Conservation (phyloP, 176 grass and related monocot genomes). For the Triticum aestivum region IWGSC_CS_RefSeq_v2.1 NC_057799.1:154506752-154507251, state of each 20-base stretch:
- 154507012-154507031: conserved; percentile 99
- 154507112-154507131: conserved; percentile 17
- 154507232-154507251: conserved; percentile 3
- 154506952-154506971: conserved; percentile 99
- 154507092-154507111: conserved; percentile 87
- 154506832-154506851: conserved; percentile 94
- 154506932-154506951: conserved; percentile 99
- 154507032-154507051: conserved; percentile 97
- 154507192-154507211: not conserved
- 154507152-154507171: not conserved
- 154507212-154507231: not conserved
- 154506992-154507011: conserved; percentile 99
- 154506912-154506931: conserved; percentile 32
- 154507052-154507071: conserved; percentile 94
- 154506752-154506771: conserved; percentile 87
- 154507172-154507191: not conserved
- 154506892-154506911: conserved; percentile 11
- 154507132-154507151: not conserved
- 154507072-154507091: conserved; percentile 91
- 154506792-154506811: conserved; percentile 97
- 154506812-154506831: conserved; percentile 98
- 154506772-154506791: conserved; percentile 98
- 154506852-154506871: conserved; percentile 72
- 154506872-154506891: conserved; percentile 15
- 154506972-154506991: conserved; percentile 87